Percentiles rank a stretch among this genome's conserved stretches.
Conservation (phyloP, 805 yeast species). For the Schwanniomyces yamadae region DNA sequence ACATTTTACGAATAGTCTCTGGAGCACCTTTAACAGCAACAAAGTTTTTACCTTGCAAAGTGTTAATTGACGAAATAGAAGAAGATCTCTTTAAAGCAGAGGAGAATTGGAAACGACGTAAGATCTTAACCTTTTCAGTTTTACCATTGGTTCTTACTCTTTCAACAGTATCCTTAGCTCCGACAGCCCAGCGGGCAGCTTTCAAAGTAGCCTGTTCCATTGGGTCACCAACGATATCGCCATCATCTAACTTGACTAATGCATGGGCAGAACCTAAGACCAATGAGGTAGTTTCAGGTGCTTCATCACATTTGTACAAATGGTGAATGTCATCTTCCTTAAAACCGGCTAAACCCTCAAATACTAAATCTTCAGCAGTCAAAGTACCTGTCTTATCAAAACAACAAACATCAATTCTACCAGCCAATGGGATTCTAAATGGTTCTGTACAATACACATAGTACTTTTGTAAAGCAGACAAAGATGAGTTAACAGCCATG, state of each 20-base stretch:
- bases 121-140: conserved; percentile 58
- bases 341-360: conserved; percentile 94
- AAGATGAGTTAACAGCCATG: conserved; percentile 93
- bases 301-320: conserved; percentile 55
- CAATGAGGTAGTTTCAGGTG: conserved; percentile 65
- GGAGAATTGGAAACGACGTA: conserved; percentile 95
- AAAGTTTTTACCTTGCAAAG: conserved; percentile 47
- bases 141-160: conserved; percentile 34
- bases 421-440: conserved; percentile 95
- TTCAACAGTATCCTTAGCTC: conserved; percentile 68
- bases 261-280: conserved; percentile 97
- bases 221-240: conserved; percentile 98
- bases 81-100: conserved; percentile 94
- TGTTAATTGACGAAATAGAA: conserved; percentile 63
- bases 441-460: conserved; percentile 98
- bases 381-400: conserved; percentile 98
- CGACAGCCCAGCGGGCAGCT: conserved; percentile 83
- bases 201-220: conserved; percentile 96
- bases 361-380: conserved; percentile 93
- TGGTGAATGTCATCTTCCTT: conserved; percentile 50
- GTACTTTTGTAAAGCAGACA: conserved; percentile 82
- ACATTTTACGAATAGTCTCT: conserved; percentile 83
- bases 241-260: conserved; percentile 88
- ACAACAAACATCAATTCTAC: conserved; percentile 97
- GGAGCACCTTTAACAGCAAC: conserved; percentile 98